Evolutionary conservation across 371 early-diverging fungal genomes (phyloP), one percentile per base, ranked within the genome.

Genomic region (Ordospora colligata): DNA sequence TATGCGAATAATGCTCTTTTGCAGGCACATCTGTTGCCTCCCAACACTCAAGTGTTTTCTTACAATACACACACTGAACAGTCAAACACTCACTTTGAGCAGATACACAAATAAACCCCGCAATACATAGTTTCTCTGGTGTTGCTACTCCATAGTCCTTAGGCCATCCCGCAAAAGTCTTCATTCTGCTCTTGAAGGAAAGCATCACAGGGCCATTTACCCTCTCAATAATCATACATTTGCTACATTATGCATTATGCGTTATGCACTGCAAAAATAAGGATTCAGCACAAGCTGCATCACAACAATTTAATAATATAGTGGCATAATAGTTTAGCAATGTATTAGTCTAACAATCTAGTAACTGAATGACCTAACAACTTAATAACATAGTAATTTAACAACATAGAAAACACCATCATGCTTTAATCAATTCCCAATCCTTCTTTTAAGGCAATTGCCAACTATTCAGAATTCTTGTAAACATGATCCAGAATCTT

Each of bases 1-100:
- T 73, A 67, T 82, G 82, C 0, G 44, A 19, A 43, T 70, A 43
- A 58, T 82, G 82, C 70, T 82, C 82, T 9, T 43, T 53, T 0
- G 52, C 19, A 12, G 82, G 82, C 27, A 75, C 17, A 14, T 82
- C 82, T 2, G 53, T 25, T 4, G 17, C 11, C 42, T 72, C 71
- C 82, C 82, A 82, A 7, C 77, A 74, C 47, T 78, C 82, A 0
- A 82, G 72, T 37, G 62, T 43, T 65, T 82, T 82, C 19, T 49
- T 22, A 62, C 82, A 82, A 25, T 67, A 79, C 5, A 75, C 64
- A 67, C 82, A 82, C 62, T 63, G 66, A 11, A 74, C 74, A 25
- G 77, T 50, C 23, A 63, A 27, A 21, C 43, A n/a, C 42, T 46
- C 23, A 12, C 8, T n/a, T 8, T 65, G 32, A 46, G 62, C 21